Evolutionary conservation across 805 yeast species (phyloP).

Genomic region (Candida patagonica): DNA sequence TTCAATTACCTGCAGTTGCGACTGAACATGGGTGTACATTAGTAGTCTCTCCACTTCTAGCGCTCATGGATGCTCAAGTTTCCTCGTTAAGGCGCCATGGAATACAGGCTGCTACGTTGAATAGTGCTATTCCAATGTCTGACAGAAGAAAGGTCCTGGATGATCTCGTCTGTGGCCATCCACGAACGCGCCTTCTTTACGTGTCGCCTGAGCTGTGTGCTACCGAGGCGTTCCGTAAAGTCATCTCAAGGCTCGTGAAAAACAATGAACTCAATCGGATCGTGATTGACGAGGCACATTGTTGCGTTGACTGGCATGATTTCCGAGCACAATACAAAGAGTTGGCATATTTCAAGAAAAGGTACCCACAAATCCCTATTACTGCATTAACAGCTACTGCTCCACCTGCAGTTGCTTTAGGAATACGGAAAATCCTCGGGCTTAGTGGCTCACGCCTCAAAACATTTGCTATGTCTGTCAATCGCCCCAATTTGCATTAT

Average conservation of each 20-base stretch:
- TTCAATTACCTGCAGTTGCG: conserved; percentile 80
- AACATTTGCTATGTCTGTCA: conserved; percentile 69
- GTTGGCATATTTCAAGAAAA: conserved; percentile 58
- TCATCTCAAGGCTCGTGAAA: conserved; percentile 48
- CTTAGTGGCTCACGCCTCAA: conserved; percentile 47
- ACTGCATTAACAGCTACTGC: conserved; percentile 99
- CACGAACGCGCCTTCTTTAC: conserved; percentile 56
- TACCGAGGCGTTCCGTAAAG: conserved; percentile 56
- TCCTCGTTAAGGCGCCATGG: conserved; percentile 58
- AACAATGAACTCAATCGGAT: conserved; percentile 62
- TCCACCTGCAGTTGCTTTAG: conserved; percentile 76
- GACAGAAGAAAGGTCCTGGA: conserved; percentile 57
- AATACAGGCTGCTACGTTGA: conserved; percentile 80
- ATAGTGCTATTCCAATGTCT: conserved; percentile 56
- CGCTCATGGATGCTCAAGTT: conserved; percentile 97
- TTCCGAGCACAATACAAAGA: conserved; percentile 92
- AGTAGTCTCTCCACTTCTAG: conserved; percentile 88
- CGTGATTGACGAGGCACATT: conserved; percentile 96
- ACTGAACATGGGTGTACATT: conserved; percentile 67
- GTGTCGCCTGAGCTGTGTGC: conserved; percentile 85
- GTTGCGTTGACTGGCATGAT: conserved; percentile 98
- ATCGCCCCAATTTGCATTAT: conserved; percentile 75
- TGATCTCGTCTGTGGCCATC: conserved; percentile 51
- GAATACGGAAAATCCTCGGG: conserved; percentile 70
- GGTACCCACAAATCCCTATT: conserved; percentile 74